Evolutionary conservation across 345 rosid genomes (phyloP).

Genomic region (Pistacia vera): DNA sequence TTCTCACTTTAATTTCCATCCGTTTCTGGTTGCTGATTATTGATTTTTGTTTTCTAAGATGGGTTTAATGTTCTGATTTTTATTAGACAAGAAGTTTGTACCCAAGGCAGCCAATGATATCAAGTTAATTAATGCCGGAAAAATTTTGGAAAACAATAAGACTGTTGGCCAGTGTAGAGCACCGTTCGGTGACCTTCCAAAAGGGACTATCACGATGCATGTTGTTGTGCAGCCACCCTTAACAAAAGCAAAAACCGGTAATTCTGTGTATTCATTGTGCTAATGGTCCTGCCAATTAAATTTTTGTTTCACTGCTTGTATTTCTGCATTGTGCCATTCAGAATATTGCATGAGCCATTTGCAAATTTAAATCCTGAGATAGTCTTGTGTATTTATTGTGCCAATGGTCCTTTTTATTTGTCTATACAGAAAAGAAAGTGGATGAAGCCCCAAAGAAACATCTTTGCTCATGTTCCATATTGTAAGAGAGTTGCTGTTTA

Average conservation of each 20-base stretch:
- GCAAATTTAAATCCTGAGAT: not conserved
- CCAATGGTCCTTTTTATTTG: conserved; percentile 1
- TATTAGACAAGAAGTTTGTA: conserved; percentile 65
- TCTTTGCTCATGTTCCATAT: conserved; percentile 69
- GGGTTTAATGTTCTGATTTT: conserved; percentile 12
- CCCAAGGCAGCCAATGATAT: conserved; percentile 87
- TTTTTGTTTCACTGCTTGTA: not conserved
- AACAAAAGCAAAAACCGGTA: conserved; percentile 80
- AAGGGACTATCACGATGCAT: conserved; percentile 85
- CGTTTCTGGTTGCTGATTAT: not conserved
- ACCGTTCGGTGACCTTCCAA: conserved; percentile 79
- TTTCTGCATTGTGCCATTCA: not conserved
- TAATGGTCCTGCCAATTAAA: not conserved
- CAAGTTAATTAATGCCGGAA: conserved; percentile 89
- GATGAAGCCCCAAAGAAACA: conserved; percentile 57
- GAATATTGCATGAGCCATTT: not conserved
- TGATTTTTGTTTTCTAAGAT: not conserved
- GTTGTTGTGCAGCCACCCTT: conserved; percentile 87
- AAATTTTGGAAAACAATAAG: conserved; percentile 80
- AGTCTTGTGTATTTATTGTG: not conserved
- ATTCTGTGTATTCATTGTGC: not conserved
- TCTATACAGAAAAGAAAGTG: conserved; percentile 69
- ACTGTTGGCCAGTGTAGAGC: conserved; percentile 84
- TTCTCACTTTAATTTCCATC: not conserved
- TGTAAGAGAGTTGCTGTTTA: conserved; percentile 39